Evolutionary conservation across 2,329 filamentous ascomycete genomes (phyloP).

Genomic region (Fusarium falciforme): DNA sequence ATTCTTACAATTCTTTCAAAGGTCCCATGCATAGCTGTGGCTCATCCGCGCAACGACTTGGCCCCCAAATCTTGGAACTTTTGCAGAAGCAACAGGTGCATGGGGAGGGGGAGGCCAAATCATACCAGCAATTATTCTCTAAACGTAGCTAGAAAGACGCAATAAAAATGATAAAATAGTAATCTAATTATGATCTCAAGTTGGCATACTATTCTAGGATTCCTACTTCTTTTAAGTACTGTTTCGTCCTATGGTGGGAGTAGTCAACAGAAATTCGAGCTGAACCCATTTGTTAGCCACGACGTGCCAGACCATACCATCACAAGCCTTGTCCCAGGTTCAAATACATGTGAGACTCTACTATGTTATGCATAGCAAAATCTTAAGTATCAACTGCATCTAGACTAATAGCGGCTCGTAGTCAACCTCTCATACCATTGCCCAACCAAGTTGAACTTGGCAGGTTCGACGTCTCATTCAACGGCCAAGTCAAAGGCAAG

Average conservation of each 20-base stretch:
- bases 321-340: not conserved
- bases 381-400: not conserved
- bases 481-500: not conserved
- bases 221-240: not conserved
- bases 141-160: not conserved
- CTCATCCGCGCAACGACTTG: not conserved
- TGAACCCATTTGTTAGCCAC: too few relatives aligned
- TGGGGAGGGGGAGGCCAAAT: not conserved
- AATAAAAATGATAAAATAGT: not conserved
- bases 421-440: too few relatives aligned
- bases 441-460: too few relatives aligned
- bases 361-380: too few relatives aligned
- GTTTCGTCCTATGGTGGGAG: not conserved
- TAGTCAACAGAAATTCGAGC: not conserved
- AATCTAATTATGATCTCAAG: too few relatives aligned
- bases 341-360: not conserved
- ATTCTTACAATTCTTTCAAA: not conserved
- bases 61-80: not conserved
- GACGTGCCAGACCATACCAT: not conserved
- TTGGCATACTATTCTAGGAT: too few relatives aligned
- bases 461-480: not conserved
- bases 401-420: rapidly evolving
- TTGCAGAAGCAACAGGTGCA: not conserved
- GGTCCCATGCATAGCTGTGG: not conserved
- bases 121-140: not conserved